Base-by-base conservation (phyloP, 306 rosid species). In the Dalbergia cochinchinensis region DNA sequence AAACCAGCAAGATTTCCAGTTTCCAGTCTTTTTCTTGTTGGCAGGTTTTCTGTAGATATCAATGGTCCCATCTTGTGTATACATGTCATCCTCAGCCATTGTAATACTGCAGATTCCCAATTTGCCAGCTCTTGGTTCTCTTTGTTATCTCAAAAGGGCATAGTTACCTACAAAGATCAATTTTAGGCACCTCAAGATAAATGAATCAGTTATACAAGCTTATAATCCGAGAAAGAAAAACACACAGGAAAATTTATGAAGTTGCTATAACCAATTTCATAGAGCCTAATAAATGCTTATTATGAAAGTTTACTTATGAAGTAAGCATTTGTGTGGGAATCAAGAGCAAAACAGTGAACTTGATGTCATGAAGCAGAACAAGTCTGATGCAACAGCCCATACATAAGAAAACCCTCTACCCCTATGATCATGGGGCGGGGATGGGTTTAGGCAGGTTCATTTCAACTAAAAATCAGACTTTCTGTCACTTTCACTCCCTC, bases 1-100 rank as follows among this genome's bases (percentile, higher is more conserved):
- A 55, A 81, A 93, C 53, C 84, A 93, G 80, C 97, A 93, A 3
- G 97, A 93, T 82, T 64, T 90, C 98, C 98, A 93, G 10, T 91
- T 82, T 82, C 98, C 98, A 12, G 97, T 91, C 83, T 83, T 90
- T 44, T 73, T 85, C 91, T 88, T 93, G 73, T 74, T 83, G 68
- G 98, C 97, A 37, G 94, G 94, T 8, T 88, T 91, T 70, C 59
- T 82, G 19, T 54, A 45, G 78, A 88, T 66, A 75, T 82, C 86
- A 69, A 87, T 16, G 45, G 97, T 93, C 12, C 98, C 97, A 82
- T 93, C 94, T 12, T 90, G 80, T 19, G 94, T 89, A 63, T 88
- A 91, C n/a, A 83, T 64, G 12, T 85, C 91, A 3, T 85, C 89
- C 41, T 81, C 91, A 20, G 74, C 90, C 92, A 89, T 92, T 9